Evolutionary conservation across 164 flowering plant genomes (phyloP).

Genomic region (Taxillus chinensis): DNA sequence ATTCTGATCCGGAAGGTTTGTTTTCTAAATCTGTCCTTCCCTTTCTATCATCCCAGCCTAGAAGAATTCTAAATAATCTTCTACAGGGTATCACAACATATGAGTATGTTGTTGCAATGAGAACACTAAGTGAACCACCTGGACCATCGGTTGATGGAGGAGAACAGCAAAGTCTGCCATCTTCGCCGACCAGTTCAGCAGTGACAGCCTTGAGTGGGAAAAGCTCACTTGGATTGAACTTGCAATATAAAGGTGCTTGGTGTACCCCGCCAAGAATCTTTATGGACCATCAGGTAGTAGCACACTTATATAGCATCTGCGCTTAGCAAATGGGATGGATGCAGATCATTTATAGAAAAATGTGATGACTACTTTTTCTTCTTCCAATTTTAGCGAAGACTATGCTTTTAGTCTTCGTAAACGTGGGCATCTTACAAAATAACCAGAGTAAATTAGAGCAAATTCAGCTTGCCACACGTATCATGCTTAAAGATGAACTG

Average conservation of each 20-base stretch:
- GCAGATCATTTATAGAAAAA: no score
- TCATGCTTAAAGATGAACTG: no score
- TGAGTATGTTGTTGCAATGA: conserved; percentile 94
- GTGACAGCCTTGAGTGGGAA: conserved; percentile 77
- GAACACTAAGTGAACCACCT: conserved; percentile 84
- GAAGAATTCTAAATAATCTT: neutral
- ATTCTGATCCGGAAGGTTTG: conserved; percentile 74
- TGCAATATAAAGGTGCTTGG: conserved; percentile 88
- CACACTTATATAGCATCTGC: no score
- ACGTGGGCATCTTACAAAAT: no score
- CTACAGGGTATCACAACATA: conserved; percentile 87
- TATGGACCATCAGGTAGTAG: conserved; percentile 76
- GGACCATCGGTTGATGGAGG: conserved; percentile 82
- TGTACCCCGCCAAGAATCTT: conserved; percentile 98
- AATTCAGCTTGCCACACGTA: no score
- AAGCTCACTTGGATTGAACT: conserved; percentile 70
- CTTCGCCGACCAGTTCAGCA: conserved; percentile 84
- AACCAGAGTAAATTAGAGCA: no score
- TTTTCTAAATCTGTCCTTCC: conserved; percentile 2
- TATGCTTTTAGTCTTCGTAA: no score
- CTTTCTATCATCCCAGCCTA: neutral
- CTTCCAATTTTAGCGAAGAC: no score
- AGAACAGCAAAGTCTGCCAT: conserved; percentile 68
- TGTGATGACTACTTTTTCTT: no score
- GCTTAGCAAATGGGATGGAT: no score